Percentiles rank a stretch among this genome's conserved stretches.
Evolutionary conservation across 2,329 filamentous ascomycete genomes (phyloP).

Genomic region (Colletotrichum sublineola): DNA sequence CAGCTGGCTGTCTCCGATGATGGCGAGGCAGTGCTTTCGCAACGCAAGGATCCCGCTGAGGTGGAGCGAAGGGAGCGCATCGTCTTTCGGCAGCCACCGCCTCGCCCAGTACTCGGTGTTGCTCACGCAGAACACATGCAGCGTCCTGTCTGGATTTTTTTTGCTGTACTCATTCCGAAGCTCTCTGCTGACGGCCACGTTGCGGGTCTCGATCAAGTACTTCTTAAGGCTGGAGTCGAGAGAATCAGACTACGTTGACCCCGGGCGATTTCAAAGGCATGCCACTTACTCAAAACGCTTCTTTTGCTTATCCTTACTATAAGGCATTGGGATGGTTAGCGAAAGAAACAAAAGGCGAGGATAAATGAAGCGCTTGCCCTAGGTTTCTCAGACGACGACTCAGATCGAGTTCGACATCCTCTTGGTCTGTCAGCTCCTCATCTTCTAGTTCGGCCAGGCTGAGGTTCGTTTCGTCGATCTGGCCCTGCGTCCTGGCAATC

Average conservation of each 20-base stretch:
- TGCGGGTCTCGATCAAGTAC: constrained; percentile 56
- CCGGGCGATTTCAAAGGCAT: neutral
- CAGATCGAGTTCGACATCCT: constrained; percentile 3
- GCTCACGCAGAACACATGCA: constrained; percentile 60
- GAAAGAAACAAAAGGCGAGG: neutral
- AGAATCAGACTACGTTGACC: neutral
- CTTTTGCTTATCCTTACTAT: constrained; percentile 2
- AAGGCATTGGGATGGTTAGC: neutral
- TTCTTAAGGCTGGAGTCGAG: constrained; percentile 47
- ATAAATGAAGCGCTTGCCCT: neutral
- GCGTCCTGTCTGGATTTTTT: constrained; percentile 43
- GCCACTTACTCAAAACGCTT: constrained; percentile 46
- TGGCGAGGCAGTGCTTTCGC: constrained; percentile 59
- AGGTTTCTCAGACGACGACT: neutral
- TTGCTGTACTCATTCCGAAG: constrained; percentile 50
- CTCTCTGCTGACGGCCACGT: constrained; percentile 49
- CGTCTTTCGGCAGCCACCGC: constrained; percentile 46
- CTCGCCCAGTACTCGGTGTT: constrained; percentile 58
- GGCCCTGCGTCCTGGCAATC: constrained; percentile 35
- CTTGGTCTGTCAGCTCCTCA: constrained; percentile 23
- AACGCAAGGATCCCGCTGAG: constrained; percentile 59
- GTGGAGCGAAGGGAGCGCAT: constrained; percentile 50
- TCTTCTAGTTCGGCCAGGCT: constrained; percentile 44
- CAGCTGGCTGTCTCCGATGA: constrained; percentile 59
- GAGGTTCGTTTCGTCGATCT: constrained; percentile 24